Conservation (phyloP, 768 basidiomycete species). For the Gymnopilus dilepis region DNA sequence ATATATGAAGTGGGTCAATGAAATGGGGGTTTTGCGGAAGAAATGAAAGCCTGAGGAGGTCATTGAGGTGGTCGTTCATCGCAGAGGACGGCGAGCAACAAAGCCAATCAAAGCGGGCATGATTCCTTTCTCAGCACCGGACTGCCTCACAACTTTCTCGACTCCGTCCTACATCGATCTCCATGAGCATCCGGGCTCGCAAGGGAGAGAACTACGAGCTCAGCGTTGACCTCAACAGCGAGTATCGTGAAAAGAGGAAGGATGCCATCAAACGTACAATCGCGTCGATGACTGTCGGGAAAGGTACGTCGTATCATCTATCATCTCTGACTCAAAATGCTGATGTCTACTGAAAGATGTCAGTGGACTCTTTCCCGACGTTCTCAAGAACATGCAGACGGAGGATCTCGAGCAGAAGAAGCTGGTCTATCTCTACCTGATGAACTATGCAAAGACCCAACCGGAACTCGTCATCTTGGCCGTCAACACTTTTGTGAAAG, state of each 20-base stretch:
- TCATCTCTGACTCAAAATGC: neutral
- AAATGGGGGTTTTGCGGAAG: neutral
- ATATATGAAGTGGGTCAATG: neutral
- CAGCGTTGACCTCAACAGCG: conserved; percentile 94
- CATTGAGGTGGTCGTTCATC: neutral
- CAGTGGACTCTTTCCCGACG: conserved; percentile 95
- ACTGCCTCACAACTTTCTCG: neutral
- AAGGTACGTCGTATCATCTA: conserved; percentile 63
- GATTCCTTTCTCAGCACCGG: conserved; percentile 4
- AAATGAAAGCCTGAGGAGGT: neutral
- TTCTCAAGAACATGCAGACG: conserved; percentile 99
- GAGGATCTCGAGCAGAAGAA: conserved; percentile 99
- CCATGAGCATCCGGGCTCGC: conserved; percentile 61
- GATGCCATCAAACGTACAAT: conserved; percentile 99
- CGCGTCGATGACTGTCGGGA: conserved; percentile 98
- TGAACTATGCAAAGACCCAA: conserved; percentile 99
- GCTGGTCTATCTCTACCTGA: conserved; percentile 97
- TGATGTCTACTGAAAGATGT: conserved; percentile 56
- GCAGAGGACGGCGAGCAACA: neutral
- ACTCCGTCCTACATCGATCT: conserved; percentile 14
- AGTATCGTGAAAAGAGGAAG: conserved; percentile 93
- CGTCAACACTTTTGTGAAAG: conserved; percentile 98
- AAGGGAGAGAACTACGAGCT: conserved; percentile 98
- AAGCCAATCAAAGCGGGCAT: neutral
- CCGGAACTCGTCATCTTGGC: conserved; percentile 99